phyloP scores from a whole-genome alignment of 768 basidiomycete species.

The Trametes meyenii region DNA sequence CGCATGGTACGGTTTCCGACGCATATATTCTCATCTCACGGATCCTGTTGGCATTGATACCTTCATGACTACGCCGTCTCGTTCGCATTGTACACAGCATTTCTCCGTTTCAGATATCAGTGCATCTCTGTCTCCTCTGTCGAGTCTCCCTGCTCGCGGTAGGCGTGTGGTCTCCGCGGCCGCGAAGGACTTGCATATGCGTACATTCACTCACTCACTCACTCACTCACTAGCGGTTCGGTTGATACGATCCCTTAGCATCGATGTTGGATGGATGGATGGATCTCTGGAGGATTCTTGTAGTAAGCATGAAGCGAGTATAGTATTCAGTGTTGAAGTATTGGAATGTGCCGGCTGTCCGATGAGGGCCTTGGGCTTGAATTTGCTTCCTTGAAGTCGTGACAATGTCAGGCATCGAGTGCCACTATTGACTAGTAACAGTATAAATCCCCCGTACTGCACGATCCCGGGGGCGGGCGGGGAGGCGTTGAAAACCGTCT shows the following conservation, averaged over 20 bases:
- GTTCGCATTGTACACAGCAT: constrained; percentile 1
- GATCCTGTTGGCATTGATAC: neutral
- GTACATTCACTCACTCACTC: constrained; percentile 5
- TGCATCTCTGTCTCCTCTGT: neutral
- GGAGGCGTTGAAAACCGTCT: too few relatives aligned
- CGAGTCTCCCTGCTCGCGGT: neutral
- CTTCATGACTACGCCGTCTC: neutral
- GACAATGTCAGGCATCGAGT: too few relatives aligned
- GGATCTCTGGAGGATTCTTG: constrained; percentile 13
- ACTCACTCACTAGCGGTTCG: too few relatives aligned
- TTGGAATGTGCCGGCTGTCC: too few relatives aligned
- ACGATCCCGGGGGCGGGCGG: too few relatives aligned
- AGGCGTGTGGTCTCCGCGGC: neutral
- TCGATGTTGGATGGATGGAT: constrained; percentile 4
- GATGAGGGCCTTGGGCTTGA: too few relatives aligned
- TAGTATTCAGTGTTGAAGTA: too few relatives aligned
- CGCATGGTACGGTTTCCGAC: neutral
- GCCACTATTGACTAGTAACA: too few relatives aligned
- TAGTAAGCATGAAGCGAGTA: constrained; percentile 5
- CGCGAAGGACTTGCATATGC: constrained; percentile 6
- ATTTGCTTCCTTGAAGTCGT: neutral
- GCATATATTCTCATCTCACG: neutral
- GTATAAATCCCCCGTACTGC: too few relatives aligned
- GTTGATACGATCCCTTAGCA: constrained; percentile 1
- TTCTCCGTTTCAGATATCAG: constrained; percentile 6